Conservation (phyloP, 2,329 filamentous ascomycete genomes). For the Dendrostoma leiphaemia region DNA sequence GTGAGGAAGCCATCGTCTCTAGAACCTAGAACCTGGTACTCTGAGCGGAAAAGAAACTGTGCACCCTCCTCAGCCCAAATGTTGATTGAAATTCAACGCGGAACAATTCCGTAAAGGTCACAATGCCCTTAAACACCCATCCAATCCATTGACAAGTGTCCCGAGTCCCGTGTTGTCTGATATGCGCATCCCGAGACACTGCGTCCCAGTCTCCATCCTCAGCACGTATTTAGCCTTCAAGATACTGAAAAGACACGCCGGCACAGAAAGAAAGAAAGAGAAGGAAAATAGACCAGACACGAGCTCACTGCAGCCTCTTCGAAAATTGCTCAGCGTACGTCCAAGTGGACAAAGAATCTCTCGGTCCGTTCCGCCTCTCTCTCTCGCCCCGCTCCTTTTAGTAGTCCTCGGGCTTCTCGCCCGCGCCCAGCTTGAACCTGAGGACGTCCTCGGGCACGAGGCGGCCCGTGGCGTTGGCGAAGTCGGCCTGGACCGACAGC, state of each 20-base stretch:
- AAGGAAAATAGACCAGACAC: too few relatives aligned
- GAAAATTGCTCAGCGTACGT: not conserved
- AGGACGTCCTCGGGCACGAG: conserved; percentile 39
- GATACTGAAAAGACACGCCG: too few relatives aligned
- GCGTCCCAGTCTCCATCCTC: not conserved
- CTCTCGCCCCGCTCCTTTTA: too few relatives aligned
- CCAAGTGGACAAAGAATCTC: not conserved
- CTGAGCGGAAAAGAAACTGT: too few relatives aligned
- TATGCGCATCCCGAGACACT: not conserved
- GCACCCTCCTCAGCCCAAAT: too few relatives aligned
- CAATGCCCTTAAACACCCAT: not conserved
- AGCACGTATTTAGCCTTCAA: too few relatives aligned
- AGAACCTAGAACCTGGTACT: too few relatives aligned
- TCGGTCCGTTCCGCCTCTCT: not conserved
- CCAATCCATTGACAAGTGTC: not conserved
- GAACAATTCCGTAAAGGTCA: not conserved
- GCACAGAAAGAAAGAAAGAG: too few relatives aligned
- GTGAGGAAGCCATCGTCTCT: not conserved
- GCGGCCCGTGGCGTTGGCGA: conserved; percentile 41
- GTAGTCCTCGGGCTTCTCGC: conserved; percentile 16
- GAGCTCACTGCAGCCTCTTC: not conserved
- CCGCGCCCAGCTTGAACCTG: conserved; percentile 33
- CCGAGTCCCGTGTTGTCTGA: not conserved
- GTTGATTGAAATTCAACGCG: not conserved
- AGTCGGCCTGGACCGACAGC: conserved; percentile 43